Conservation (phyloP, 1,284 basidiomycete species). For the Thecaphora thlaspeos region DNA sequence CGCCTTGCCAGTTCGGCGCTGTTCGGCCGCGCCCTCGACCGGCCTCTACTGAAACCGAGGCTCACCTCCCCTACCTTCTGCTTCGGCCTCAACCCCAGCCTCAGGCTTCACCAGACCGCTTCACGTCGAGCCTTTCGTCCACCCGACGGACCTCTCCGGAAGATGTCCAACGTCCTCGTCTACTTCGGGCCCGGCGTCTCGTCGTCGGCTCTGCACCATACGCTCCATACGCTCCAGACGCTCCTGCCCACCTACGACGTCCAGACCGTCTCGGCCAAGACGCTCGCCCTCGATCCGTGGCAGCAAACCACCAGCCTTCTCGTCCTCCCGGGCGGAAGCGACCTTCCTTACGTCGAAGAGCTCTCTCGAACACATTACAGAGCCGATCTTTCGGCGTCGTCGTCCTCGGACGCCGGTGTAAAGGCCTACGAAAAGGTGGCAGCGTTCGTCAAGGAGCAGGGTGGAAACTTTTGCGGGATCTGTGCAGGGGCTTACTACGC, state of each 20-base stretch:
- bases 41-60: too few relatives aligned
- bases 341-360: constrained; percentile 44
- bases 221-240: constrained; percentile 31
- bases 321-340: constrained; percentile 47
- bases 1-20: too few relatives aligned
- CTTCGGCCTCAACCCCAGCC: too few relatives aligned
- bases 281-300: constrained; percentile 48
- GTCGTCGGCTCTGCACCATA: constrained; percentile 46
- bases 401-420: not conserved
- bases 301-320: constrained; percentile 34
- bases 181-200: constrained; percentile 51
- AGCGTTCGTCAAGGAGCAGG: constrained; percentile 66
- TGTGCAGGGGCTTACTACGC: constrained; percentile 67
- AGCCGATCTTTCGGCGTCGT: constrained; percentile 3
- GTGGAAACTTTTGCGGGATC: constrained; percentile 71
- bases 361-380: constrained; percentile 16
- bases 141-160: too few relatives aligned
- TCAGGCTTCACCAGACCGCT: too few relatives aligned
- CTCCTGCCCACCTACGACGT: constrained; percentile 47
- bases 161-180: constrained; percentile 50
- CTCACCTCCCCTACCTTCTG: too few relatives aligned
- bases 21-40: too few relatives aligned
- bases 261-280: constrained; percentile 31
- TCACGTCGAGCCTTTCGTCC: too few relatives aligned
- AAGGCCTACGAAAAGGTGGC: constrained; percentile 60